Conservation (phyloP, 768 basidiomycete genomes). For the Rhizopogon salebrosus region DNA sequence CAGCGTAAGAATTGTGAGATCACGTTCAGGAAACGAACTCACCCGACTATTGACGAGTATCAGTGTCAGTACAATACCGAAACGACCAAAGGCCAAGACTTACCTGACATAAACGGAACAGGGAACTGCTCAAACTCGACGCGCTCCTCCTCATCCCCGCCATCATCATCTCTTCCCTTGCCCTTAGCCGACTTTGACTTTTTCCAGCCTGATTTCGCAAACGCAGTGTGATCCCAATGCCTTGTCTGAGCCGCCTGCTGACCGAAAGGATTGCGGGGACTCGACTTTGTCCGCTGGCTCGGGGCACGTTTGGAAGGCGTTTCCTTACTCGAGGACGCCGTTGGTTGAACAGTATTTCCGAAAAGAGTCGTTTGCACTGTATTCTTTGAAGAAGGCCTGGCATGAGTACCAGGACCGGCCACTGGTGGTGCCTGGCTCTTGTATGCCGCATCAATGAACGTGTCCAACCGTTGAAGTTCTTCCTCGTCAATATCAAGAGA, state of each 20-base stretch:
- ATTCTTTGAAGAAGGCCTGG: conserved; percentile 26
- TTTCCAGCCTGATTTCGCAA: conserved; percentile 74
- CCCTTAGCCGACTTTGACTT: conserved; percentile 44
- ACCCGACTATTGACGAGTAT: conserved; percentile 41
- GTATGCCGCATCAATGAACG: conserved; percentile 45
- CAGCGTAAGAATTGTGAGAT: neutral
- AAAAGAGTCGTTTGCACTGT: conserved; percentile 62
- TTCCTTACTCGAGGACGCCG: conserved; percentile 26
- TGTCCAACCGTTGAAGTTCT: conserved; percentile 51
- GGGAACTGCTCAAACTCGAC: conserved; percentile 83
- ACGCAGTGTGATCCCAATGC: conserved; percentile 87
- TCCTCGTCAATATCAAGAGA: conserved; percentile 53
- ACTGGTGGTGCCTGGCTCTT: conserved; percentile 33
- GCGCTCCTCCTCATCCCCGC: conserved; percentile 51
- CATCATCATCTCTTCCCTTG: conserved; percentile 46
- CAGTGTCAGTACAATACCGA: conserved; percentile 6
- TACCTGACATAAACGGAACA: conserved; percentile 67
- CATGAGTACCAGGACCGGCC: conserved; percentile 30
- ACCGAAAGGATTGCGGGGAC: conserved; percentile 38
- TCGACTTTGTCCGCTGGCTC: conserved; percentile 39
- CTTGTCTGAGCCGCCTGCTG: conserved; percentile 65
- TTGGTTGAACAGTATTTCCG: conserved; percentile 46
- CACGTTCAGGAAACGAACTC: conserved; percentile 22
- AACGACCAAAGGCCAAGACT: conserved; percentile 21
- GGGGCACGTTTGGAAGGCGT: conserved; percentile 25